A percentile compares a stretch with the other conserved stretches of the same genome.
These are phyloP conservation scores for Phaeosphaeria sp. DNA, from an alignment of 2,329 filamentous ascomycete genomes.

Conservation along the genomic window DNA sequence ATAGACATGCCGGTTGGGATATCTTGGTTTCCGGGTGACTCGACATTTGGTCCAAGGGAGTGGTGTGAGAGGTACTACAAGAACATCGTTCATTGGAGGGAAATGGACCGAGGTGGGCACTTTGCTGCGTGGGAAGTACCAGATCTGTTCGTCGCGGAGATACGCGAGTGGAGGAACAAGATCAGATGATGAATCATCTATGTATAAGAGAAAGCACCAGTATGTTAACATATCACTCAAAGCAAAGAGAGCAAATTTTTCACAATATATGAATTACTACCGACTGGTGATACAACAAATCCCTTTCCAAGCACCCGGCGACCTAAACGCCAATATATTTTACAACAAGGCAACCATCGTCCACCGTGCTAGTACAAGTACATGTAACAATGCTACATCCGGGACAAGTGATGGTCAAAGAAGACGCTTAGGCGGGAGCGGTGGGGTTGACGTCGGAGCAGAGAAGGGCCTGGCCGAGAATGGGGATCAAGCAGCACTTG, in stretches of 20 bases:
- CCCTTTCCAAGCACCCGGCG: constrained; percentile 3
- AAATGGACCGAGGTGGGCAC: constrained; percentile 57
- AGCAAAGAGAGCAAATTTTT: neutral
- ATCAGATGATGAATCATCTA: constrained; percentile 5
- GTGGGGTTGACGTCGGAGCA: constrained; percentile 45
- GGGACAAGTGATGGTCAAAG: constrained; percentile 5
- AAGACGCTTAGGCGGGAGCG: constrained; percentile 11
- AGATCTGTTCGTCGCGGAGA: constrained; percentile 56
- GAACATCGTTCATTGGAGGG: constrained; percentile 43
- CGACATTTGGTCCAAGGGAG: constrained; percentile 12
- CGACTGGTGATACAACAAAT: constrained; percentile 5
- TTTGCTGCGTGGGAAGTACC: constrained; percentile 66
- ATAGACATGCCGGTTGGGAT: constrained; percentile 31
- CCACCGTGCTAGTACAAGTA: constrained; percentile 4
- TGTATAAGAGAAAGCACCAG: neutral
- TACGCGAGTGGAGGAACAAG: constrained; percentile 9
- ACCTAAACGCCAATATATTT: constrained; percentile 9
- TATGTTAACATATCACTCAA: neutral
- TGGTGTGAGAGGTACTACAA: constrained; percentile 19
- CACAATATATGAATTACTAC: constrained; percentile 4
- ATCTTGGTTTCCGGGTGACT: constrained; percentile 17
- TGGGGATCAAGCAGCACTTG: constrained; percentile 64
- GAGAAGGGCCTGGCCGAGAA: constrained; percentile 52
- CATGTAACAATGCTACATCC: neutral
- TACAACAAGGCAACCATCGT: constrained; percentile 6